phyloP scores from a whole-genome alignment of 2,329 filamentous ascomycete species.

The Westerdykella aurantiaca region DNA sequence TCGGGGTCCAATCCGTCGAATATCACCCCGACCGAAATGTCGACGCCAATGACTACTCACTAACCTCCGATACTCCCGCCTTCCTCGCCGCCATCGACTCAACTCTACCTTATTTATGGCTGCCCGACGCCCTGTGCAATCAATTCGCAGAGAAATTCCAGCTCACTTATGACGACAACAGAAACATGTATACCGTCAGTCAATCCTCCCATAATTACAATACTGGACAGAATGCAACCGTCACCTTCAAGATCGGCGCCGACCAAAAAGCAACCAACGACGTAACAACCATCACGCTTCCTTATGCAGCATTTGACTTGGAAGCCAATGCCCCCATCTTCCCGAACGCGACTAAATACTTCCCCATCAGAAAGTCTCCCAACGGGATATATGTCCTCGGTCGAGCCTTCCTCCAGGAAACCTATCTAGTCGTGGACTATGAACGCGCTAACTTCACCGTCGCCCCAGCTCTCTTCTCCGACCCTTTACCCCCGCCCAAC shows the following conservation, averaged over 20 bases:
- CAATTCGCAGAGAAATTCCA: slow-evolving; percentile 32
- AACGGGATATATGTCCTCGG: slow-evolving; percentile 25
- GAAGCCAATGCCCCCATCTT: slow-evolving; percentile 8
- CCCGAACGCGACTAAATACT: slow-evolving; percentile 18
- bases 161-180: slow-evolving; percentile 27
- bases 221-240: slow-evolving; percentile 17
- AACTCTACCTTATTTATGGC: slow-evolving; percentile 30
- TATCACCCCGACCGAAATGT: slow-evolving; percentile 14
- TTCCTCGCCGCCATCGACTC: slow-evolving; percentile 37
- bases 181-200: slow-evolving; percentile 34
- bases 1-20: slow-evolving; percentile 22
- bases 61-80: slow-evolving; percentile 8
- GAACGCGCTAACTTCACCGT: slow-evolving; percentile 32
- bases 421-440: slow-evolving; percentile 36
- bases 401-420: slow-evolving; percentile 34
- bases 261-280: slow-evolving; percentile 5
- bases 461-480: slow-evolving; percentile 18
- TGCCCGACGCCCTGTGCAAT: slow-evolving; percentile 34
- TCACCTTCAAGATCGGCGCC: slow-evolving; percentile 21
- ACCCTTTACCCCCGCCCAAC: slow-evolving; percentile 15
- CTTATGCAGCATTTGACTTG: slow-evolving; percentile 26
- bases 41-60: slow-evolving; percentile 6
- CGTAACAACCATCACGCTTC: slow-evolving; percentile 19
- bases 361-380: slow-evolving; percentile 26
- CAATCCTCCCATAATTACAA: slow-evolving; percentile 19